These are phyloP conservation scores for Petunia hybrid DNA, from an alignment of 305 asterid genomes.

Conservation along the genomic window DNA sequence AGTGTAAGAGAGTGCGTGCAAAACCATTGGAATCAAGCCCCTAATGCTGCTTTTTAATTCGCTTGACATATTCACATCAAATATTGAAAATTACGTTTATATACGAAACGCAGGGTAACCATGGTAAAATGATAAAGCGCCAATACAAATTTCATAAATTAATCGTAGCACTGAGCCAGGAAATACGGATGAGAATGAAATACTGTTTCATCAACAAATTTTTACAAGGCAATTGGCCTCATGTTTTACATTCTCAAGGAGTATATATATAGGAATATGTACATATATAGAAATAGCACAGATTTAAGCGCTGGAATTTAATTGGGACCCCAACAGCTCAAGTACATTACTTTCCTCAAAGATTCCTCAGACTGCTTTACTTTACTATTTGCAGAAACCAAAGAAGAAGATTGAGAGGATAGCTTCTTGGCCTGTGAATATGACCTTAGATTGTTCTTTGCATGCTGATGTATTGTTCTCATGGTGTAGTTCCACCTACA, in stretches of 20 bases:
- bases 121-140: not conserved
- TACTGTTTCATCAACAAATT: not conserved
- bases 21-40: too few relatives aligned
- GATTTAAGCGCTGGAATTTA: not conserved
- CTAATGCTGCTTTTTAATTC: not conserved
- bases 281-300: too few relatives aligned
- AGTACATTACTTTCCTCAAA: conserved; percentile 31
- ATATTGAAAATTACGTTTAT: too few relatives aligned
- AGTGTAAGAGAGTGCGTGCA: too few relatives aligned
- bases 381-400: not conserved
- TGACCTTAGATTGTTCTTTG: conserved; percentile 33
- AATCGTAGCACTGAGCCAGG: not conserved
- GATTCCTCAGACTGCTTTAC: conserved; percentile 31
- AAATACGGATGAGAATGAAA: too few relatives aligned
- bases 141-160: not conserved
- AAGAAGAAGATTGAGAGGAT: conserved; percentile 21
- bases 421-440: conserved; percentile 31
- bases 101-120: not conserved
- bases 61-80: too few relatives aligned
- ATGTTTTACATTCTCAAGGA: not conserved
- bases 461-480: conserved; percentile 35
- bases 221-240: not conserved
- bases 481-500: conserved; percentile 43
- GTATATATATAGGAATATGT: not conserved
- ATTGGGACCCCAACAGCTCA: conserved; percentile 34